These are phyloP conservation scores for Halenospora varia DNA, from an alignment of 495 filamentous ascomycete species.

Conservation along the genomic window DNA sequence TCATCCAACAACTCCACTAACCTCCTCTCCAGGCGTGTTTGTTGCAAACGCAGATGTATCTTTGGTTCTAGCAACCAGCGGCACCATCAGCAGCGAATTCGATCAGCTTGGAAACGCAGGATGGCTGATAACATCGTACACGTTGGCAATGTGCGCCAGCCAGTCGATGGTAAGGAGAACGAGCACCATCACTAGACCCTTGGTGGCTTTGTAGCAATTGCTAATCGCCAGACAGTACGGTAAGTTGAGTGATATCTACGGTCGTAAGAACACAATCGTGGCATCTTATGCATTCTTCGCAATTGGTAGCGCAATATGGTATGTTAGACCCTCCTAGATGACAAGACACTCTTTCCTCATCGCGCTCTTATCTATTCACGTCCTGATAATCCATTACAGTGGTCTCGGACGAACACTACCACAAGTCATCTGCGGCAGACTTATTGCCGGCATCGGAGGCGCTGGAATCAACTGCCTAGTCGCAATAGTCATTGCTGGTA, in stretches of 20 bases:
- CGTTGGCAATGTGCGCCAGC: conserved; percentile 53
- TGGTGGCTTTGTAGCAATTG: background rate
- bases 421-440: conserved; percentile 52
- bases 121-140: conserved; percentile 65
- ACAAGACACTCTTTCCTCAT: background rate
- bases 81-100: conserved; percentile 63
- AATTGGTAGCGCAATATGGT: conserved; percentile 25
- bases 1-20: too few relatives aligned
- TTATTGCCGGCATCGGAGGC: conserved; percentile 55
- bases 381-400: conserved; percentile 19
- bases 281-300: conserved; percentile 38
- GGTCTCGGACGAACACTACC: conserved; percentile 21
- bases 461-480: conserved; percentile 54
- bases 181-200: background rate
- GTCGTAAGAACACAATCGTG: conserved; percentile 37
- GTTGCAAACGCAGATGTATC: conserved; percentile 59
- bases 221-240: conserved; percentile 20
- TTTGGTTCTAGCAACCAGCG: conserved; percentile 58
- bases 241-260: conserved; percentile 48
- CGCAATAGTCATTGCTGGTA: conserved; percentile 48
- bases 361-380: background rate
- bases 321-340: background rate
- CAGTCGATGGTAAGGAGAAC: conserved; percentile 36
- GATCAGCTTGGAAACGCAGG: conserved; percentile 52
- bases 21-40: conserved; percentile 32